Base-by-base conservation (phyloP, 2,329 filamentous ascomycete species). In the Phoma herbarum region DNA sequence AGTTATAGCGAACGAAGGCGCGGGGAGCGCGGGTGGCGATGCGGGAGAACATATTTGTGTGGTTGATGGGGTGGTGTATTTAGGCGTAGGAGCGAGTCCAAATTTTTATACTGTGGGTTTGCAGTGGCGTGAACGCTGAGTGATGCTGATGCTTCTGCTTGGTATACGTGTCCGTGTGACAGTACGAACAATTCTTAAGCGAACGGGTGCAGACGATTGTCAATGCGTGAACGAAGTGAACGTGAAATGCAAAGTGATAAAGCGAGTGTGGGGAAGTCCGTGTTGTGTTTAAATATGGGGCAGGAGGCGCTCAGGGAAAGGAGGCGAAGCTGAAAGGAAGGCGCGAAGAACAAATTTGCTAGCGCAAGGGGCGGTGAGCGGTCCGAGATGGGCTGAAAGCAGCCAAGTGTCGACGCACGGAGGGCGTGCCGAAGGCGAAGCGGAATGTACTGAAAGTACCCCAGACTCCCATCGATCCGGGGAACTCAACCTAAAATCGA, bases 1-100 rank as follows among this genome's bases (percentile, higher is more conserved):
- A 75, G 68, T 75, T 75, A 68, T 63, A 72, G 61, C 74, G 72
- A 42, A 65, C 45, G 33, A 52, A 52, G 25, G 61, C 54, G 50
- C 66, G 61, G n/a, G 66, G 62, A 18, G 67, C 50, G 37, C 61
- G 55, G 50, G 66, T 61, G 43, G 69, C 68, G 65, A 68, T 64
- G 49, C 71, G 70, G 20, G 63, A 57, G 56, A 70, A 60, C 66
- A 69, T 61, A 20, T 53, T 37, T 35, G 33, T 52, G 45, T 29
- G 28, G 52, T 47, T 46, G 14, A 26, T 23, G 33, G 22, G 42
- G 14, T 26, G 41, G 55, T 45, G 43, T 20, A 33, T 43, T 14
- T 18, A n/a, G 2, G 4, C n/a, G 23, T 6, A 28, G 4, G 18
- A 12, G 49, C 25, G 49, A 33, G 8, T 29, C 23, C 18, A 22